phyloP scores from a whole-genome alignment of 2,329 filamentous ascomycete genomes.

The Ambrosiella cleistominuta region DNA sequence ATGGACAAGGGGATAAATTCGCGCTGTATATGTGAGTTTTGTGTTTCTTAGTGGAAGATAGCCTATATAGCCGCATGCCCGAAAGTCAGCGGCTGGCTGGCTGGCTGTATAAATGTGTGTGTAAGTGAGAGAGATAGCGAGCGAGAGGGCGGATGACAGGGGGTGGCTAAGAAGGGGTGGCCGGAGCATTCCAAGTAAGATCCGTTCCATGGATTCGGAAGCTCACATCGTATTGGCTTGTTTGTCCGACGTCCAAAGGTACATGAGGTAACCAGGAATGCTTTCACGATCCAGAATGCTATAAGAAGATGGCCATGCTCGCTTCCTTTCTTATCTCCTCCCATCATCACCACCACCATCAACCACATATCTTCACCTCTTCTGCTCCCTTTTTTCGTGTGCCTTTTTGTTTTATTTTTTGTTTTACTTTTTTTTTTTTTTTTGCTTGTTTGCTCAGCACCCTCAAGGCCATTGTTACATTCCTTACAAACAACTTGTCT shows the following conservation, averaged over 20 bases:
- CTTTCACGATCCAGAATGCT: conserved; percentile 7
- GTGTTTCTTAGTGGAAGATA: background rate
- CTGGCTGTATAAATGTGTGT: background rate
- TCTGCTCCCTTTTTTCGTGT: background rate
- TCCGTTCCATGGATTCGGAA: background rate
- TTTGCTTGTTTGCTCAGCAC: conserved; percentile 8
- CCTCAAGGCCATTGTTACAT: conserved; percentile 4
- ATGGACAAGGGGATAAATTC: background rate
- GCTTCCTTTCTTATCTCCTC: background rate
- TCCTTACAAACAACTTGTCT: conserved; percentile 9
- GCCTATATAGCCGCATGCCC: background rate
- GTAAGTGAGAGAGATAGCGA: background rate
- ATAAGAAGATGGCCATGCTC: conserved; percentile 6
- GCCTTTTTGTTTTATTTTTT: conserved; percentile 8
- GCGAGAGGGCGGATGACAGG: background rate
- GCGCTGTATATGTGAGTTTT: too few relatives aligned
- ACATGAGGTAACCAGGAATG: background rate
- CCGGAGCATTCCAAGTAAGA: background rate
- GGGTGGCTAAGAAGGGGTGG: background rate
- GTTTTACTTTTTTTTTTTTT: conserved; percentile 8
- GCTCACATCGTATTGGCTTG: background rate
- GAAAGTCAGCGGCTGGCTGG: conserved; percentile 1
- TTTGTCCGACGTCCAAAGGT: background rate
- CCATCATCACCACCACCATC: conserved; percentile 4
- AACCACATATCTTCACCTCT: background rate